Base-by-base conservation (phyloP, 805 yeast species). In the Kockiozyma suomiensis region DNA sequence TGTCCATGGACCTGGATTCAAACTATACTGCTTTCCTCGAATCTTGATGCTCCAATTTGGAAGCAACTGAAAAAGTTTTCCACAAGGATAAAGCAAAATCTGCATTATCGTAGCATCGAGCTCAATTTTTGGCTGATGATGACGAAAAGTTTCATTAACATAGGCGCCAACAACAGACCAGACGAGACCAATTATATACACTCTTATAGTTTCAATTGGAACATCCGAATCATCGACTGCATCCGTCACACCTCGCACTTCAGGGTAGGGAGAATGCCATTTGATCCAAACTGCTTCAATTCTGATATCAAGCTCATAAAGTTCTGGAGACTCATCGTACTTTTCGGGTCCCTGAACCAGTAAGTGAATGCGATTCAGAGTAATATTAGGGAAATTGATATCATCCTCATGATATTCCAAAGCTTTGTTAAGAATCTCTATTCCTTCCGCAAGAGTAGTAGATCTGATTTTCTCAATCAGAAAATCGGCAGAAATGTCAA, bases 21-120 rank as follows among this genome's bases (percentile, higher is more conserved):
- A 72, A 12, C 76, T 74, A 54, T 69, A 66, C 68, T 75, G 71
- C 19, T 65, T 70, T 50, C 82, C 77, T 30, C 54, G 35, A 28
- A 60, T 38, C 67, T n/a, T 37, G 17, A 63, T 15, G 13, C 19
- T 23, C 62, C 62, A 56, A 21, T 48, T 21, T 6, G 62, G 62
- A 30, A 58, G 50, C 15, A 28, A 17, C 48, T 54, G 17, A 12
- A 28, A 7, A n/a, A 77, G 59, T 52, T 74, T 71, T 55, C 91
- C 90, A 30, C 81, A 64, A 8, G 89, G 88, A 71, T 79, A 83
- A 3, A 87, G 79, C 54, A 84, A 59, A 1, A 91, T 90, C 78
- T 82, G 86, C 1, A 88, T 82, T 59, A 84, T 77, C 58, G 87
- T 78, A 40, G 87, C 82, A 32, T 83, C 79, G 49, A 86, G 86